phyloP scores from a whole-genome alignment of 2,329 filamentous ascomycete genomes.

The Escovopsis sp. region DNA sequence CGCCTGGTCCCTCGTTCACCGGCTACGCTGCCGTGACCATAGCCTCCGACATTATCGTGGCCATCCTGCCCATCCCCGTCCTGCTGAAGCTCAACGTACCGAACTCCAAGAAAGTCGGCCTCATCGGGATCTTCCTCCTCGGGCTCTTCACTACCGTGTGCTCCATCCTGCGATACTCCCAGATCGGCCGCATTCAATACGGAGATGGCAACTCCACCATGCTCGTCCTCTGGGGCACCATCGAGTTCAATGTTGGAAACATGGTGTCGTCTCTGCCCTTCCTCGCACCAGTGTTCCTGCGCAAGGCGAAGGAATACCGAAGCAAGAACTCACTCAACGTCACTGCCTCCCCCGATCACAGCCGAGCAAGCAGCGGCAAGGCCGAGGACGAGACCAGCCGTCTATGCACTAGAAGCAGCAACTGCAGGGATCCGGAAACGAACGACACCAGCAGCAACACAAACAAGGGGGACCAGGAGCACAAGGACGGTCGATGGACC shows the following conservation, averaged over 20 bases:
- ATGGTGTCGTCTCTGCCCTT: slow-evolving; percentile 32
- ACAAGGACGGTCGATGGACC: too few relatives aligned
- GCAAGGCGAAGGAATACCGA: slow-evolving; percentile 27
- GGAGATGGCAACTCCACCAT: slow-evolving; percentile 41
- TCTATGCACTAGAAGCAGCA: slow-evolving; percentile 22
- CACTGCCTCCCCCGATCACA: slow-evolving; percentile 14
- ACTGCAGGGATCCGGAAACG: neutral
- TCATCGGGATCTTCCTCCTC: slow-evolving; percentile 36
- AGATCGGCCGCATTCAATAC: slow-evolving; percentile 34
- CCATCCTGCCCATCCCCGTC: slow-evolving; percentile 34
- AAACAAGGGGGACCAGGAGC: too few relatives aligned
- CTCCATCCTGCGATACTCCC: slow-evolving; percentile 35
- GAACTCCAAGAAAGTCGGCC: slow-evolving; percentile 32
- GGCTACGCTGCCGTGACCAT: slow-evolving; percentile 37
- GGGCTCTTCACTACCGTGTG: slow-evolving; percentile 41
- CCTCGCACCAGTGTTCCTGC: slow-evolving; percentile 27
- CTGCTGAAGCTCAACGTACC: slow-evolving; percentile 33
- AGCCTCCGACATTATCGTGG: slow-evolving; percentile 33
- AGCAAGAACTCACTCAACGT: slow-evolving; percentile 21
- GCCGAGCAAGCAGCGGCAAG: slow-evolving; percentile 12
- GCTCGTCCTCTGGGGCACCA: slow-evolving; percentile 40
- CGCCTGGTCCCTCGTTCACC: slow-evolving; percentile 33
- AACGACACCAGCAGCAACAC: too few relatives aligned
- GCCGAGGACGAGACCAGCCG: slow-evolving; percentile 19
- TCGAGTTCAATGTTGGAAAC: slow-evolving; percentile 42